These are phyloP conservation scores for Penicillium macrosclerotiorum DNA, from an alignment of 495 filamentous ascomycete species.

Conservation along the genomic window DNA sequence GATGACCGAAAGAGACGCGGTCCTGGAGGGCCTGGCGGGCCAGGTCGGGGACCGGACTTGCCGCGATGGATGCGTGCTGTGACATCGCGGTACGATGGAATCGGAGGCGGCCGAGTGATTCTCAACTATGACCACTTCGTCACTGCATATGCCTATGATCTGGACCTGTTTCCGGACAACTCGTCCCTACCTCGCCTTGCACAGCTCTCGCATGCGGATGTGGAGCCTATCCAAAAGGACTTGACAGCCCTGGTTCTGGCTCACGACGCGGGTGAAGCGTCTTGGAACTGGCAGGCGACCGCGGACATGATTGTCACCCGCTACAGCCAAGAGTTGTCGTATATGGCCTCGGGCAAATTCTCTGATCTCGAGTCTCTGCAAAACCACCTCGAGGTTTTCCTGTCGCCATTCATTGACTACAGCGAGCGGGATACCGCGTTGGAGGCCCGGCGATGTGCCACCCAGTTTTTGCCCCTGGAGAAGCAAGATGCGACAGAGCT, in stretches of 20 bases:
- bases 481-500: slow-evolving; percentile 13
- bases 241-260: slow-evolving; percentile 37
- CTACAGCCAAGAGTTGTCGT: slow-evolving; percentile 52
- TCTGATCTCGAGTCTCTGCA: slow-evolving; percentile 31
- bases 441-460: slow-evolving; percentile 48
- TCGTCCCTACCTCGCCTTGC: slow-evolving; percentile 46
- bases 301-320: slow-evolving; percentile 60
- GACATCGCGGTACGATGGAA: slow-evolving; percentile 55
- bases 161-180: slow-evolving; percentile 48
- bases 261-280: slow-evolving; percentile 12
- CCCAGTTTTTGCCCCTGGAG: slow-evolving; percentile 42
- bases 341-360: slow-evolving; percentile 41
- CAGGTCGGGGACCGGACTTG: slow-evolving; percentile 8
- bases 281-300: slow-evolving; percentile 58
- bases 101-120: slow-evolving; percentile 51
- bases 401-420: slow-evolving; percentile 53
- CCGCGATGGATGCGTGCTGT: slow-evolving; percentile 39
- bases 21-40: slow-evolving; percentile 4
- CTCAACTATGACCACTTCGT: slow-evolving; percentile 63
- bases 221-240: slow-evolving; percentile 41
- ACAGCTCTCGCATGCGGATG: slow-evolving; percentile 30
- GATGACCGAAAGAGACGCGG: slow-evolving; percentile 16
- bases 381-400: slow-evolving; percentile 42
- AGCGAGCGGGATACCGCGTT: slow-evolving; percentile 27
- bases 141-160: slow-evolving; percentile 52